Conservation (phyloP, 31 red algal genomes). For the Asparagopsis taxiformis region DNA sequence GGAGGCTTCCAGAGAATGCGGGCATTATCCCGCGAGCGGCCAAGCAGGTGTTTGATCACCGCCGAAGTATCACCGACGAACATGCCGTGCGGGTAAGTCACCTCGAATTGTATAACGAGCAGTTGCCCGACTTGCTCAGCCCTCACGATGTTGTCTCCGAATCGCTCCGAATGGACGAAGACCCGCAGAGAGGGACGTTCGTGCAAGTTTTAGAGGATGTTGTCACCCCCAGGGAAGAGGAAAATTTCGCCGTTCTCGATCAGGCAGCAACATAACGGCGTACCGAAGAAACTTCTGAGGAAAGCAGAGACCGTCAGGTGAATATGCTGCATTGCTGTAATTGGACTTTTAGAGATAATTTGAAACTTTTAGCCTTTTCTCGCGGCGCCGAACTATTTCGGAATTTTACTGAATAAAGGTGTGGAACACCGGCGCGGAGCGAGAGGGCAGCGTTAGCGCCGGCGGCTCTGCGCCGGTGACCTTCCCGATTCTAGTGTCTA, state of each 20-base stretch:
- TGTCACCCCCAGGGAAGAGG: slow-evolving; percentile 76
- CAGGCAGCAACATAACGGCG: slow-evolving; percentile 74
- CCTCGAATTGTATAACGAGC: slow-evolving; percentile 97
- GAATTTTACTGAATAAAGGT: too few relatives aligned
- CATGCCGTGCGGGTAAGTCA: slow-evolving; percentile 90
- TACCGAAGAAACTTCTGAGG: slow-evolving; percentile 94
- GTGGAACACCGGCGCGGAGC: too few relatives aligned
- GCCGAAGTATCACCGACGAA: slow-evolving; percentile 74
- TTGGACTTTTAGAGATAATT: too few relatives aligned
- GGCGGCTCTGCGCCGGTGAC: too few relatives aligned
- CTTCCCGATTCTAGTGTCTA: too few relatives aligned
- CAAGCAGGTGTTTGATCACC: slow-evolving; percentile 86
- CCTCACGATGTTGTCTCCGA: slow-evolving; percentile 32
- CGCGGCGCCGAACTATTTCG: too few relatives aligned
- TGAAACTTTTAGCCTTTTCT: too few relatives aligned
- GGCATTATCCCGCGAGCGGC: slow-evolving; percentile 92
- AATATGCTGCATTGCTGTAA: too few relatives aligned
- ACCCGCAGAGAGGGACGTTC: slow-evolving; percentile 86
- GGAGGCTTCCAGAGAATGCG: slow-evolving; percentile 59
- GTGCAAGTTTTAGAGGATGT: slow-evolving; percentile 89
- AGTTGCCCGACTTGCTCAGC: slow-evolving; percentile 87
- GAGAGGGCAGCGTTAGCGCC: too few relatives aligned
- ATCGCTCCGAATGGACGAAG: slow-evolving; percentile 80
- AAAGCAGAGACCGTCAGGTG: too few relatives aligned
- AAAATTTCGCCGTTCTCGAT: slow-evolving; percentile 90